phyloP scores from a whole-genome alignment of 1,284 basidiomycete species.

The Gomphus bonarii region DNA sequence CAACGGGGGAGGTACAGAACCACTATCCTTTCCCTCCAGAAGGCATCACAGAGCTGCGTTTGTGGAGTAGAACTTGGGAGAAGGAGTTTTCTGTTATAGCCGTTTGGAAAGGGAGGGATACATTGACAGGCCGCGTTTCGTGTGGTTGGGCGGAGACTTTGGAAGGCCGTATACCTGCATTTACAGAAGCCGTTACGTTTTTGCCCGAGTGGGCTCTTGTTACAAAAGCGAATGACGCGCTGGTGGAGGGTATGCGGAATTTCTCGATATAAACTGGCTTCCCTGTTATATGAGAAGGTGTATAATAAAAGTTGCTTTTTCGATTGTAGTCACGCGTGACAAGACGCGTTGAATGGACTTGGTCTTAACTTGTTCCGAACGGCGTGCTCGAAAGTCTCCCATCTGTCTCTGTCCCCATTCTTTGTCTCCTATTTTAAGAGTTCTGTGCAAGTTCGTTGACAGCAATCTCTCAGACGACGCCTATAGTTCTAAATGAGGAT shows the following conservation, averaged over 20 bases:
- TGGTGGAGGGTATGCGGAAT: conserved; percentile 46
- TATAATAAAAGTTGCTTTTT: background rate
- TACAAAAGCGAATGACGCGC: conserved; percentile 45
- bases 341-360: background rate
- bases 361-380: background rate
- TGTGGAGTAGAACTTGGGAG: conserved; percentile 68
- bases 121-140: conserved; percentile 41
- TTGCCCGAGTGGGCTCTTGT: conserved; percentile 59
- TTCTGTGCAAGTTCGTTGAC: background rate
- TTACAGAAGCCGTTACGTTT: conserved; percentile 58
- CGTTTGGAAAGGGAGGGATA: conserved; percentile 26
- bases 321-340: background rate
- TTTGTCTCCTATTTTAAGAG: background rate
- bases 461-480: background rate
- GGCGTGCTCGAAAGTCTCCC: background rate
- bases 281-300: background rate
- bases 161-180: conserved; percentile 51
- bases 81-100: conserved; percentile 46
- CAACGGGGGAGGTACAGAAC: conserved; percentile 27
- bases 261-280: conserved; percentile 32
- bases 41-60: conserved; percentile 35
- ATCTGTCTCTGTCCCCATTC: background rate
- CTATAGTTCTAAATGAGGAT: background rate
- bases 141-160: conserved; percentile 59
- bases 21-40: conserved; percentile 31